Evolutionary conservation across 306 rosid genomes (phyloP), one percentile per base, ranked within the genome.

Genomic region (Sesbania bispinosa): DNA sequence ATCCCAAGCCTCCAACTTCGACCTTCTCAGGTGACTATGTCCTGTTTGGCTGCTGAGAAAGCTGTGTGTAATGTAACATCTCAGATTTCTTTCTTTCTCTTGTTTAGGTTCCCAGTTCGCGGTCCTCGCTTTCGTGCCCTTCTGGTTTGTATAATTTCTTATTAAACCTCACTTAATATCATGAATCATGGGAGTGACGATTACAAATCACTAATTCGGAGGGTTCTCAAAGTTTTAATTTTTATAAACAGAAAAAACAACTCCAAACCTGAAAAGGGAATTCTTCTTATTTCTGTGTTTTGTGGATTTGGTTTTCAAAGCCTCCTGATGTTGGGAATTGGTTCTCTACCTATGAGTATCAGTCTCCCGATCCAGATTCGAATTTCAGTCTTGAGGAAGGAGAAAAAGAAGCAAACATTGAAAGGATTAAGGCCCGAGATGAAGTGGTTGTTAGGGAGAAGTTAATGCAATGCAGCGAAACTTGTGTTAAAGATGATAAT

Each of bases 331-430:
- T 90, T 32, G 74, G 84, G 15, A 83, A 83, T 32, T 90, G 94
- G 97, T 86, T 93, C 74, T 80, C 87, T 33, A 93, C 89, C 84
- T 93, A 93, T 19, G 68, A 67, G 48, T 93, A 93, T 42, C 82
- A 71, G 11, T 84, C 97, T 48, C 96, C 97, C 19, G 65, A 16
- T 18, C 77, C 73, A 26, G 88, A 81, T 61, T 85, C 83, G 1
- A 45, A 47, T 74, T 77, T 83, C 4, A 42, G 47, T 41, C 52
- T 83, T 32, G 71, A 38, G 9, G 50, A 67, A 46, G 81, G 57
- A 9, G 50, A 51, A 43, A 67, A 32, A 38, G 26, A 36, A 57
- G 27, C 24, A 9, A 55, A 43, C 54, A 70, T 73, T 21, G 21
- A 39, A 67, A 27, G 24, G 16, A 24, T 19, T 24, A 59, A 14